Percentiles rank a stretch among this genome's conserved stretches.
Evolutionary conservation across 129 eudicot genomes (phyloP).

Genomic region (Flaveria trinervia): DNA sequence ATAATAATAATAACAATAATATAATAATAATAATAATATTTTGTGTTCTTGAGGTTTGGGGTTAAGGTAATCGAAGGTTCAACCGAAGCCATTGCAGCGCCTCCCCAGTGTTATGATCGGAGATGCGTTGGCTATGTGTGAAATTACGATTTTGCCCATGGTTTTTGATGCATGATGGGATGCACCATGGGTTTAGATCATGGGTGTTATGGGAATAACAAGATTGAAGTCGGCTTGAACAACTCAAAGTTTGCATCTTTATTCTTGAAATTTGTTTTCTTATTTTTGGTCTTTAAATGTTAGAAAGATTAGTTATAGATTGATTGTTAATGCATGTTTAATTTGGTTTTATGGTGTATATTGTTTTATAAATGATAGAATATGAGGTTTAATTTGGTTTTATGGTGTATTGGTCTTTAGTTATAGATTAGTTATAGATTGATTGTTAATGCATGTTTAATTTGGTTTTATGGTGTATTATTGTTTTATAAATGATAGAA

Average conservation of each 20-base stretch:
- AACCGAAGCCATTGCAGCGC: constrained; percentile 48
- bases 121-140: constrained; percentile 45
- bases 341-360: too few relatives aligned
- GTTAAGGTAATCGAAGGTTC: constrained; percentile 41
- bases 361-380: too few relatives aligned
- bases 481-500: too few relatives aligned
- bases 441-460: neutral
- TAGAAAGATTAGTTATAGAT: too few relatives aligned
- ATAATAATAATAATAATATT: neutral
- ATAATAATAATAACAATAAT: neutral
- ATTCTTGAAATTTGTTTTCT: neutral
- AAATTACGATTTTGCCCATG: constrained; percentile 39
- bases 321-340: neutral
- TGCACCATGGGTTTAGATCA: constrained; percentile 22
- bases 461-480: neutral
- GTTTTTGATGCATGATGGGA: constrained; percentile 15
- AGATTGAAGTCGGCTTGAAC: constrained; percentile 48
- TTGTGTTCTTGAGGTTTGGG: constrained; percentile 40
- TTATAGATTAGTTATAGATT: too few relatives aligned
- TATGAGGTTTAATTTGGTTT: too few relatives aligned
- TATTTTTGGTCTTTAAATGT: too few relatives aligned
- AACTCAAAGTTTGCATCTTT: constrained; percentile 31
- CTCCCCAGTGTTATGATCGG: constrained; percentile 52
- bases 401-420: too few relatives aligned
- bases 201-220: constrained; percentile 38